Evolutionary conservation across 2,329 filamentous ascomycete species (phyloP).

Genomic region (Aspergillus sp.): DNA sequence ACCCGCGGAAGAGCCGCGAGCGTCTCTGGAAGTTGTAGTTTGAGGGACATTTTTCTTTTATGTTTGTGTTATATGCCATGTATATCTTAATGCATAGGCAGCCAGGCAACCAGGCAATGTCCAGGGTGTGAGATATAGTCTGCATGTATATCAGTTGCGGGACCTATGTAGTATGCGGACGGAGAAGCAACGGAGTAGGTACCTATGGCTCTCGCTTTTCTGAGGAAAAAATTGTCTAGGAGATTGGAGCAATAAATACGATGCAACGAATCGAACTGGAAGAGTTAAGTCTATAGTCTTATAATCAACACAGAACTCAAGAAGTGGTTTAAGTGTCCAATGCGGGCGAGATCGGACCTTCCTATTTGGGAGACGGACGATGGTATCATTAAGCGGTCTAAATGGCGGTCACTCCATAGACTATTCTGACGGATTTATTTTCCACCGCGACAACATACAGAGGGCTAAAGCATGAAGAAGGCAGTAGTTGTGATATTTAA

Average conservation of each 20-base stretch:
- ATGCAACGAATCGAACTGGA: too few relatives aligned
- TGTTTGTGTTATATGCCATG: background rate
- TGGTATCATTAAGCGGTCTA: conserved; percentile 3
- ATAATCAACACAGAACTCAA: too few relatives aligned
- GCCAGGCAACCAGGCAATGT: background rate
- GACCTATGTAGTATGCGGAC: background rate
- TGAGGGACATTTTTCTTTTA: conserved; percentile 10
- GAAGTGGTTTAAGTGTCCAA: background rate
- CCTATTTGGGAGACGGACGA: background rate
- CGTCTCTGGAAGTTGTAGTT: conserved; percentile 20
- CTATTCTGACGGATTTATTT: conserved; percentile 5
- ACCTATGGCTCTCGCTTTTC: too few relatives aligned
- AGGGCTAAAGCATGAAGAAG: background rate
- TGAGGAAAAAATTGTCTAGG: background rate
- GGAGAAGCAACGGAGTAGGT: too few relatives aligned
- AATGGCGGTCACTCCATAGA: background rate
- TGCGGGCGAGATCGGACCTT: background rate
- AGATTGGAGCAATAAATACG: too few relatives aligned
- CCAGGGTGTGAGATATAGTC: background rate
- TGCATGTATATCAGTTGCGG: background rate
- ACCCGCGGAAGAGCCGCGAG: conserved; percentile 30
- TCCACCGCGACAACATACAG: background rate
- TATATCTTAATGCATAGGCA: background rate
- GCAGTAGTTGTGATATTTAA: background rate
- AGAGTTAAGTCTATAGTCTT: too few relatives aligned